Conservation (phyloP, 164 flowering plant genomes). For the Tetrastigma voinierianum region DNA sequence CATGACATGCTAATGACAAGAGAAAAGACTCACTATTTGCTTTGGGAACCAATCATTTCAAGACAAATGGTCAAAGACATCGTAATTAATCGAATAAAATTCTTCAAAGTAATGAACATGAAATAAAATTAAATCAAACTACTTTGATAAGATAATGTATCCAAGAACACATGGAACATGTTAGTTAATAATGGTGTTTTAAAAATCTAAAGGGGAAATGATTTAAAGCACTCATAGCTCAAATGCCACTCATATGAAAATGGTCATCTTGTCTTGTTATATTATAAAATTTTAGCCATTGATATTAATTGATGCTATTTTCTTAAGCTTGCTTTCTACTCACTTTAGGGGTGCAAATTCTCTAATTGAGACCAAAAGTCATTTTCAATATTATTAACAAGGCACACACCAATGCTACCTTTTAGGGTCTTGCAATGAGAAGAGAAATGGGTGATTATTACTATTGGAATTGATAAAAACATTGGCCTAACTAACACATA, state of each 20-base stretch:
- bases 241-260: slow-evolving; percentile 10
- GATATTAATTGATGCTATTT: too few species aligned
- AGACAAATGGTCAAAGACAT: too few species aligned
- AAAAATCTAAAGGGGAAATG: slow-evolving; percentile 16
- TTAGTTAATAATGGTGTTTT: slow-evolving; percentile 8
- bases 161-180: background rate
- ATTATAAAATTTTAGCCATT: too few species aligned
- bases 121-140: too few species aligned
- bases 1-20: too few species aligned
- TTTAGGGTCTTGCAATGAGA: background rate
- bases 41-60: too few species aligned
- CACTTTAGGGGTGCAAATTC: slow-evolving; percentile 7
- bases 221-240: slow-evolving; percentile 8
- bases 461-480: slow-evolving; percentile 1
- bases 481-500: slow-evolving; percentile 20
- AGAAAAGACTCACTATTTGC: too few species aligned
- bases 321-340: slow-evolving; percentile 14
- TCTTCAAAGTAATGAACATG: too few species aligned
- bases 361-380: background rate
- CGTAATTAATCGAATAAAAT: too few species aligned
- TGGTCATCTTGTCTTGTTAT: slow-evolving; percentile 5
- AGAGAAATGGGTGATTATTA: slow-evolving; percentile 16
- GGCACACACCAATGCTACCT: too few species aligned
- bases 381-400: too few species aligned
- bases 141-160: too few species aligned